These are phyloP conservation scores for Brassica balearica DNA, from an alignment of 441 rosid species.

Conservation along the genomic window DNA sequence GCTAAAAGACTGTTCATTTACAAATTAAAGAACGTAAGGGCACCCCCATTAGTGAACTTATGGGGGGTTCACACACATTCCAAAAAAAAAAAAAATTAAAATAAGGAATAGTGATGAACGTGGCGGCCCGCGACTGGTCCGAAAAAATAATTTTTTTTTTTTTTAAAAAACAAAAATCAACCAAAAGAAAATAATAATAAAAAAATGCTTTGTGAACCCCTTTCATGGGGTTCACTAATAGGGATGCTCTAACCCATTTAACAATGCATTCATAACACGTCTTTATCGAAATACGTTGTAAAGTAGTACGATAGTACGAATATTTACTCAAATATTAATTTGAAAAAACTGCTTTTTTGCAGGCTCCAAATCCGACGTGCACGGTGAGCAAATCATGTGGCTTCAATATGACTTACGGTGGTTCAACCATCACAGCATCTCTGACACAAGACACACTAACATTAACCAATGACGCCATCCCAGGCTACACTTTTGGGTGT, in stretches of 20 bases:
- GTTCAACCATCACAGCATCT: conserved; percentile 71
- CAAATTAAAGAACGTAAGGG: conserved; percentile 9
- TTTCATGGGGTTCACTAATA: too few species aligned
- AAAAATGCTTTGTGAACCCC: too few species aligned
- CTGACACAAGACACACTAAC: conserved; percentile 72
- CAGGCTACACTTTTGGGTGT: conserved; percentile 87
- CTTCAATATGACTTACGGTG: conserved; percentile 83
- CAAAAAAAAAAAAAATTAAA: too few species aligned
- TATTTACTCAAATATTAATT: not conserved
- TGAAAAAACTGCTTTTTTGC: conserved; percentile 18
- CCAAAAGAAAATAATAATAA: too few species aligned
- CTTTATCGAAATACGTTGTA: not conserved
- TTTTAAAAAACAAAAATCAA: too few species aligned
- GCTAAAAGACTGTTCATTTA: not conserved
- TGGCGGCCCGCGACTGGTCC: too few species aligned
- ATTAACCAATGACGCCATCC: conserved; percentile 62
- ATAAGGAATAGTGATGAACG: too few species aligned
- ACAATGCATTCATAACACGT: conserved; percentile 6
- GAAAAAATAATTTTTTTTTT: too few species aligned
- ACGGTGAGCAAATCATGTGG: conserved; percentile 61
- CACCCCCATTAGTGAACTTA: too few species aligned
- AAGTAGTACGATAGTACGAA: conserved; percentile 1
- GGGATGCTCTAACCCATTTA: not conserved
- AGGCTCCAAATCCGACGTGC: conserved; percentile 80
- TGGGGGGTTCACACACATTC: too few species aligned